Evolutionary conservation across 2,329 filamentous ascomycete species (phyloP).

Genomic region (Fusarium sp.): DNA sequence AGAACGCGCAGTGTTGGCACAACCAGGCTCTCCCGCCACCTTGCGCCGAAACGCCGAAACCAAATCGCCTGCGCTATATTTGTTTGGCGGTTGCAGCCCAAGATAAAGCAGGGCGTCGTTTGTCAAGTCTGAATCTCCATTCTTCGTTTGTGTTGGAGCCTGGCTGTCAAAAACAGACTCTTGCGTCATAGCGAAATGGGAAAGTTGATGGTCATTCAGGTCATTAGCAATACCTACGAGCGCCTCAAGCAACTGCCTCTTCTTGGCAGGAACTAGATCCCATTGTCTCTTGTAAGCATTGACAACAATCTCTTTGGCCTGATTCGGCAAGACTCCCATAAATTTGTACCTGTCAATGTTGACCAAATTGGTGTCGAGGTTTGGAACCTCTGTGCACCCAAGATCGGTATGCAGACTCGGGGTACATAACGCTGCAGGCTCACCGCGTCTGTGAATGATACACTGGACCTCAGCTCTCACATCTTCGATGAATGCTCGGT

Average conservation of each 20-base stretch:
- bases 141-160: slow-evolving; percentile 41
- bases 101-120: slow-evolving; percentile 51
- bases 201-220: slow-evolving; percentile 49
- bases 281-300: slow-evolving; percentile 57
- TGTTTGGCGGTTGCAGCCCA: slow-evolving; percentile 51
- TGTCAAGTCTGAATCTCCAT: slow-evolving; percentile 49
- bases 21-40: slow-evolving; percentile 47
- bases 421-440: slow-evolving; percentile 49
- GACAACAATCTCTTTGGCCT: slow-evolving; percentile 50
- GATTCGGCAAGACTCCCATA: slow-evolving; percentile 53
- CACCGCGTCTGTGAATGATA: slow-evolving; percentile 52
- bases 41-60: slow-evolving; percentile 52
- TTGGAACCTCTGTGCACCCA: slow-evolving; percentile 47
- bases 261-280: slow-evolving; percentile 49
- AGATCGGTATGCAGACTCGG: slow-evolving; percentile 49
- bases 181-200: slow-evolving; percentile 53
- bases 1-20: slow-evolving; percentile 47
- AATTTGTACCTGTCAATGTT: slow-evolving; percentile 51
- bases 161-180: slow-evolving; percentile 55
- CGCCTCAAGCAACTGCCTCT: slow-evolving; percentile 48
- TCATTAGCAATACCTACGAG: slow-evolving; percentile 52
- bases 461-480: slow-evolving; percentile 61
- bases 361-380: slow-evolving; percentile 45
- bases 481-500: slow-evolving; percentile 62
- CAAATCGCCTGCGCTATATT: slow-evolving; percentile 50